Evolutionary conservation across 2,329 filamentous ascomycete species (phyloP), one percentile per base, ranked within the genome.

Genomic region (Cercospora canescens): DNA sequence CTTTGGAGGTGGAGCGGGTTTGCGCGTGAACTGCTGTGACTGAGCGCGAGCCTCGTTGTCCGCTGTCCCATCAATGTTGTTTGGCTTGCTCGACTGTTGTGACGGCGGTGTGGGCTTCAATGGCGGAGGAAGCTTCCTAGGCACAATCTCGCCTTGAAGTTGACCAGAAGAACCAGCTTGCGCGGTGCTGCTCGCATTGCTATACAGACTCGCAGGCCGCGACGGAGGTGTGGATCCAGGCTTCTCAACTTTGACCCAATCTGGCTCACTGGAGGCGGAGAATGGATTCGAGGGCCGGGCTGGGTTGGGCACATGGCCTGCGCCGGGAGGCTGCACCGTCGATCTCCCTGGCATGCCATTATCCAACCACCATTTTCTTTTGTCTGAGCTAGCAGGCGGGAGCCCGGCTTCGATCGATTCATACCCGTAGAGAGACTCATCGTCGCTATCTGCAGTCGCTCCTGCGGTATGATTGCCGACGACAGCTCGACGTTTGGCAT

Each of bases 241-340:
- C 41, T 71, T 74, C 21, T 78, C 76, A 4, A 84, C 78, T 65
- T 82, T 79, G 37, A 96, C 88, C 95, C 95, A 98, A 74, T 97
- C 94, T 9, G 90, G 87, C 77, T 96, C 92, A 34, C 89, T 85
- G 1, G 86, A 89, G 0, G 86, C 82, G 1, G 85, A 85, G 77
- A 96, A 98, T 0, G 95, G 95, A 73, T 98, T 98, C 0, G 91
- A 87, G 12, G 88, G 87, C 56, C 92, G 87, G 34, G 87, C 85
- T 1, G 90, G 87, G 76, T 97, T 97, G 24, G 92, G 85, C 2
- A 88, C 81, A 72, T 88, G 84, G 11, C 86, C 83, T 8, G 83
- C 81, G 41, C 85, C 84, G 0, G 93, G 91, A 8, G 91, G 87
- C 66, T 85, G 83, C 39, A 96, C 81, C 16, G 85, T 85, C 6